Conservation (phyloP, 1,139 yeast species). For the Zygotorulaspora mrakii region DNA sequence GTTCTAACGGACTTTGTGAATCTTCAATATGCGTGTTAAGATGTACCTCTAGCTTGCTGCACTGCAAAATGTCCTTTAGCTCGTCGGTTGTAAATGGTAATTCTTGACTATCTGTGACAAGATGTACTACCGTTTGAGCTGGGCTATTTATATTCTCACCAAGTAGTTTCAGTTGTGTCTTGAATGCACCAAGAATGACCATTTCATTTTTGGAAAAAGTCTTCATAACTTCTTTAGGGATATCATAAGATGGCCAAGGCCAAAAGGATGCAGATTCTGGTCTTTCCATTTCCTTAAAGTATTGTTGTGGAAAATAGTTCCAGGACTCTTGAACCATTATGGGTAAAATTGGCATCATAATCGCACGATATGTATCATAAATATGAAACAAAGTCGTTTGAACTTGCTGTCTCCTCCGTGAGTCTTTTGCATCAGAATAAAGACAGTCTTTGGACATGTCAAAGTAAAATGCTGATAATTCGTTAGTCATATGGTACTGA, state of each 20-base stretch:
- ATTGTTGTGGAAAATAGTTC: slow-evolving; percentile 44
- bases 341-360: slow-evolving; percentile 81
- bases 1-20: slow-evolving; percentile 5
- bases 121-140: slow-evolving; percentile 52
- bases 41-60: slow-evolving; percentile 47
- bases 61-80: slow-evolving; percentile 58
- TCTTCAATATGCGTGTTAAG: neutral
- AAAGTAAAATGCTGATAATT: slow-evolving; percentile 78
- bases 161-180: slow-evolving; percentile 15
- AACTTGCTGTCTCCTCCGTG: slow-evolving; percentile 56
- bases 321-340: slow-evolving; percentile 83
- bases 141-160: slow-evolving; percentile 54
- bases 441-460: slow-evolving; percentile 82
- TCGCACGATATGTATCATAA: slow-evolving; percentile 56
- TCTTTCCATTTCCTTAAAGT: slow-evolving; percentile 10
- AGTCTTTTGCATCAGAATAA: slow-evolving; percentile 58
- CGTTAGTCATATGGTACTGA: slow-evolving; percentile 69
- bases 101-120: slow-evolving; percentile 32
- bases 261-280: slow-evolving; percentile 40
- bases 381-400: slow-evolving; percentile 69
- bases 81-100: slow-evolving; percentile 32
- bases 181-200: slow-evolving; percentile 30
- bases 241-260: slow-evolving; percentile 16
- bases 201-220: slow-evolving; percentile 24
- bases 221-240: neutral